A percentile compares a stretch with the other conserved stretches of the same genome.
These are phyloP conservation scores for Microdochium nivale DNA, from an alignment of 2,329 filamentous ascomycete species.

Conservation along the genomic window DNA sequence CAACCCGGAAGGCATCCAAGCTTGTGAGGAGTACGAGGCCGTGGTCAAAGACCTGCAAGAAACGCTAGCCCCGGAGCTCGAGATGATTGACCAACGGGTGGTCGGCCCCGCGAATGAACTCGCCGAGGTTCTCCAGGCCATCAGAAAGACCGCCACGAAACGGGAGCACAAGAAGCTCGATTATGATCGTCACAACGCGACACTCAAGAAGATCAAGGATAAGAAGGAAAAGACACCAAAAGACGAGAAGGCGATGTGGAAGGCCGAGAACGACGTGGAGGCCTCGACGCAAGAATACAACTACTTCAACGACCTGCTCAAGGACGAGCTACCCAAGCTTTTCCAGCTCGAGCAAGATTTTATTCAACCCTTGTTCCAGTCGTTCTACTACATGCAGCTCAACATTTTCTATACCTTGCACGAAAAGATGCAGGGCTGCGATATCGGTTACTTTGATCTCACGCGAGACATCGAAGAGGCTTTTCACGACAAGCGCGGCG, in stretches of 20 bases:
- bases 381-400: slow-evolving; percentile 99
- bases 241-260: slow-evolving; percentile 96
- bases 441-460: slow-evolving; percentile 96
- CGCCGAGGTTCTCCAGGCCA: slow-evolving; percentile 88
- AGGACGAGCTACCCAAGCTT: slow-evolving; percentile 88
- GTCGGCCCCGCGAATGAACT: slow-evolving; percentile 91
- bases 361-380: slow-evolving; percentile 94
- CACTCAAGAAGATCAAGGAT: slow-evolving; percentile 89
- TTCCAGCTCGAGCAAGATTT: slow-evolving; percentile 88
- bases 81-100: slow-evolving; percentile 91
- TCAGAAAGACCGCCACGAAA: slow-evolving; percentile 81
- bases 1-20: slow-evolving; percentile 85
- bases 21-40: slow-evolving; percentile 91
- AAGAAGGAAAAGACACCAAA: slow-evolving; percentile 96
- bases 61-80: slow-evolving; percentile 81
- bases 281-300: slow-evolving; percentile 92
- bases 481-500: slow-evolving; percentile 80
- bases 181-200: slow-evolving; percentile 77
- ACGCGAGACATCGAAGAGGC: slow-evolving; percentile 85
- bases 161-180: slow-evolving; percentile 97
- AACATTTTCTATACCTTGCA: slow-evolving; percentile 99
- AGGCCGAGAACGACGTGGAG: slow-evolving; percentile 86
- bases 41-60: slow-evolving; percentile 87
- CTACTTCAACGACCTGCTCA: slow-evolving; percentile 95
- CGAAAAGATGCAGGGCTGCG: slow-evolving; percentile 93